These are phyloP conservation scores for Leucoagaricus sp. DNA, from an alignment of 1,284 basidiomycete species.

Conservation along the genomic window DNA sequence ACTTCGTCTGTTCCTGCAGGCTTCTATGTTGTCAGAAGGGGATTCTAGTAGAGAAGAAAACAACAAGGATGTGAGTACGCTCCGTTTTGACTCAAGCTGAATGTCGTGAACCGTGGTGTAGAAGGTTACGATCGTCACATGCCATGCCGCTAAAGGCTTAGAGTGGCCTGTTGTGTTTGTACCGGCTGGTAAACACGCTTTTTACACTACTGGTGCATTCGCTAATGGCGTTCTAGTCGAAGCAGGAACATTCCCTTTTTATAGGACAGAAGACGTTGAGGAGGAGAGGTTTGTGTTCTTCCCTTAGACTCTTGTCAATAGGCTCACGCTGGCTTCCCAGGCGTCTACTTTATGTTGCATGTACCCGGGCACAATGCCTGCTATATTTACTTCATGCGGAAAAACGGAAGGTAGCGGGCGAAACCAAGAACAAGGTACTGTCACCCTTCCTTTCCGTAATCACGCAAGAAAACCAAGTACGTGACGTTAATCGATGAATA, in stretches of 20 bases:
- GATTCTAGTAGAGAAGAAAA: slow-evolving; percentile 62
- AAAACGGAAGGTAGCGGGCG: slow-evolving; percentile 55
- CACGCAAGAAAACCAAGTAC: slow-evolving; percentile 26
- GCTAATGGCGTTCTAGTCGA: slow-evolving; percentile 52
- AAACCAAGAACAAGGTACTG: slow-evolving; percentile 40
- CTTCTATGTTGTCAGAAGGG: slow-evolving; percentile 83
- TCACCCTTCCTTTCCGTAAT: slow-evolving; percentile 51
- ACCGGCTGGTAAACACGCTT: slow-evolving; percentile 60
- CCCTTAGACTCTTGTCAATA: neutral
- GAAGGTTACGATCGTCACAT: slow-evolving; percentile 88
- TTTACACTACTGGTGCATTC: neutral
- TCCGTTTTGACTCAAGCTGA: neutral
- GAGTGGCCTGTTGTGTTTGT: slow-evolving; percentile 91
- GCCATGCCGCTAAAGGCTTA: slow-evolving; percentile 89
- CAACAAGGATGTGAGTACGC: slow-evolving; percentile 50
- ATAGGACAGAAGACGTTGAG: slow-evolving; percentile 73
- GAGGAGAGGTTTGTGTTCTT: slow-evolving; percentile 74
- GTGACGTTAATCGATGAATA: slow-evolving; percentile 24
- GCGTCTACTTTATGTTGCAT: slow-evolving; percentile 87
- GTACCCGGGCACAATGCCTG: slow-evolving; percentile 83
- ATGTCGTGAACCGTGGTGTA: slow-evolving; percentile 24
- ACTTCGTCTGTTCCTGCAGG: slow-evolving; percentile 80
- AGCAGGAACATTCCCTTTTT: slow-evolving; percentile 78
- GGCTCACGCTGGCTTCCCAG: slow-evolving; percentile 36
- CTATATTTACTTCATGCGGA: slow-evolving; percentile 62